Conservation (phyloP, 2,329 filamentous ascomycete species). For the Escovopsis sp. region DNA sequence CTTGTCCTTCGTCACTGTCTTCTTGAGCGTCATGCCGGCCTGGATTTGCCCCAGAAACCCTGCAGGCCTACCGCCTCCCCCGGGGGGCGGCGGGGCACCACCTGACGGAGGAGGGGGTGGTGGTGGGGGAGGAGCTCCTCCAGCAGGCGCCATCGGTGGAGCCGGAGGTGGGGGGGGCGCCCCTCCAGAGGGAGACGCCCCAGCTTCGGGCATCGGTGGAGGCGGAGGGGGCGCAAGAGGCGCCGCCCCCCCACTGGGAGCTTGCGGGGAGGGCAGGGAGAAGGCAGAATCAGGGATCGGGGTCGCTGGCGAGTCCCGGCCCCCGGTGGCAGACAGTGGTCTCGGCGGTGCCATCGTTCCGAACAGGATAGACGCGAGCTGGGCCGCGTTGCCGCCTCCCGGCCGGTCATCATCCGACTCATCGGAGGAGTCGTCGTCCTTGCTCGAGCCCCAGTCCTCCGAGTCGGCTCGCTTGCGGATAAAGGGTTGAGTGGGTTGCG, state of each 20-base stretch:
- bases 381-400: slow-evolving; percentile 71
- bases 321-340: slow-evolving; percentile 69
- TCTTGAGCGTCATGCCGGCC: slow-evolving; percentile 62
- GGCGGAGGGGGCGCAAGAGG: slow-evolving; percentile 16
- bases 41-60: slow-evolving; percentile 74
- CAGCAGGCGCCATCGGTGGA: slow-evolving; percentile 13
- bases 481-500: slow-evolving; percentile 46
- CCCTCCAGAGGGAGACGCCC: background rate
- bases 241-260: slow-evolving; percentile 15
- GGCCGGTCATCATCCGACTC: slow-evolving; percentile 64
- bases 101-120: slow-evolving; percentile 33
- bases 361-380: slow-evolving; percentile 87
- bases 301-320: slow-evolving; percentile 37
- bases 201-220: slow-evolving; percentile 14
- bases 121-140: slow-evolving; percentile 19
- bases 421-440: slow-evolving; percentile 43
- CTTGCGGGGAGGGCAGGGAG: slow-evolving; percentile 21
- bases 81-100: slow-evolving; percentile 28
- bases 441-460: slow-evolving; percentile 70
- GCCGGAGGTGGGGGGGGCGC: slow-evolving; percentile 12
- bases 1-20: slow-evolving; percentile 80
- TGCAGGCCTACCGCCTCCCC: slow-evolving; percentile 31
- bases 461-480: slow-evolving; percentile 45
- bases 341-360: slow-evolving; percentile 92
- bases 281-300: slow-evolving; percentile 26